phyloP scores from a whole-genome alignment of 306 rosid species.

The Cicer yamashitae region DNA sequence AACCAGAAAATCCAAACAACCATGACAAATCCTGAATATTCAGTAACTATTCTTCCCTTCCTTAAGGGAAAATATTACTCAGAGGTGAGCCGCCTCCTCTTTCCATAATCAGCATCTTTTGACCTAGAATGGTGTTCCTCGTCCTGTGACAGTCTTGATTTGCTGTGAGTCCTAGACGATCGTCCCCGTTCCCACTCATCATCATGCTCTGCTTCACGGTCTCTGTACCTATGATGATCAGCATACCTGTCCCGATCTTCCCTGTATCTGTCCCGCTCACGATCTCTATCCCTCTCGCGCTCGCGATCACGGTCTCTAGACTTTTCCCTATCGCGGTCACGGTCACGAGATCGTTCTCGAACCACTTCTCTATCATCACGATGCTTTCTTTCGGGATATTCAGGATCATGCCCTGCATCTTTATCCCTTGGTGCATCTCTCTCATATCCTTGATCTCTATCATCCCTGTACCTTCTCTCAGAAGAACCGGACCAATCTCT shows the following conservation, averaged over 20 bases:
- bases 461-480: slow-evolving; percentile 84
- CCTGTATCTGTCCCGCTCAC: slow-evolving; percentile 81
- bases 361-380: slow-evolving; percentile 77
- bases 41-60: slow-evolving; percentile 46
- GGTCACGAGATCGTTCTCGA: slow-evolving; percentile 79
- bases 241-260: slow-evolving; percentile 84
- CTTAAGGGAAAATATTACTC: slow-evolving; percentile 58
- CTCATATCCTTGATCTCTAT: slow-evolving; percentile 79
- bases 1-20: slow-evolving; percentile 52
- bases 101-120: slow-evolving; percentile 94
- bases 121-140: slow-evolving; percentile 85
- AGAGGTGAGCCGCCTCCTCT: slow-evolving; percentile 87
- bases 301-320: slow-evolving; percentile 58
- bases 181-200: slow-evolving; percentile 93
- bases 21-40: slow-evolving; percentile 50
- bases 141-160: slow-evolving; percentile 75
- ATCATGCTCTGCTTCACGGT: slow-evolving; percentile 74
- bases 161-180: slow-evolving; percentile 82
- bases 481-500: slow-evolving; percentile 97
- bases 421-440: slow-evolving; percentile 87
- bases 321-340: slow-evolving; percentile 55
- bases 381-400: slow-evolving; percentile 77
- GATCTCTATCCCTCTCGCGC: slow-evolving; percentile 59
- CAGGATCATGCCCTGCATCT: slow-evolving; percentile 69
- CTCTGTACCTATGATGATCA: slow-evolving; percentile 89